Percentiles rank a stretch among this genome's conserved stretches.
These are phyloP conservation scores for Aquilaria sinensis DNA, from an alignment of 345 rosid species.

Conservation along the genomic window DNA sequence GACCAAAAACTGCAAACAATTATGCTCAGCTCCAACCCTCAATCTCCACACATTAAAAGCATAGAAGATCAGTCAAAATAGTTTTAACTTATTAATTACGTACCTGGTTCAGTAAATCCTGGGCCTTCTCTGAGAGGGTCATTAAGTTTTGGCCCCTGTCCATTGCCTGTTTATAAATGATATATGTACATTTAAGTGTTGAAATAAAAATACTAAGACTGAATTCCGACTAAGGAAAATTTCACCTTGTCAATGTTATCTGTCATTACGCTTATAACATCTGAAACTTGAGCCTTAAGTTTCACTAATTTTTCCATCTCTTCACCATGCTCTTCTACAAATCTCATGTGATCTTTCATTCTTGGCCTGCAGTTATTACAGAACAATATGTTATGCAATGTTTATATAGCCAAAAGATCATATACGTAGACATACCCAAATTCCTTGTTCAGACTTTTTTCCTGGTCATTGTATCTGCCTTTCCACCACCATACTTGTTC, in stretches of 20 bases:
- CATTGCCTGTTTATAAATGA: slow-evolving; percentile 40
- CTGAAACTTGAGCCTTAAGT: slow-evolving; percentile 98
- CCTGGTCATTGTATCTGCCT: slow-evolving; percentile 76
- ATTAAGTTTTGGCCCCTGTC: slow-evolving; percentile 81
- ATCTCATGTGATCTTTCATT: slow-evolving; percentile 97
- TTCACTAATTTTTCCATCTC: slow-evolving; percentile 90
- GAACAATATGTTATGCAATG: too few species aligned
- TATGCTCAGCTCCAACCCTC: too few species aligned
- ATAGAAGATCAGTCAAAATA: neutral
- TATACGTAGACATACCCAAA: slow-evolving; percentile 50
- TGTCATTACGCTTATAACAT: slow-evolving; percentile 89
- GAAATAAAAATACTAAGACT: too few species aligned
- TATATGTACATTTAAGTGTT: too few species aligned
- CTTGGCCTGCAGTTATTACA: slow-evolving; percentile 68
- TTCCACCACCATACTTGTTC: slow-evolving; percentile 88
- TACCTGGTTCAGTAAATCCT: slow-evolving; percentile 73
- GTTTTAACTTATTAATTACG: neutral
- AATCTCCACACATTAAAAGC: too few species aligned
- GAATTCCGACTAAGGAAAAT: too few species aligned
- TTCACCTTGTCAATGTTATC: slow-evolving; percentile 93
- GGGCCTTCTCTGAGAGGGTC: slow-evolving; percentile 63
- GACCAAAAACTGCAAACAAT: slow-evolving; percentile 9
- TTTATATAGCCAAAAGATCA: too few species aligned
- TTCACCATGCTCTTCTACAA: slow-evolving; percentile 80
- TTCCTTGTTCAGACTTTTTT: slow-evolving; percentile 92